Evolutionary conservation across 1,284 basidiomycete genomes (phyloP).

Genomic region (Heterobasidion parviporum): DNA sequence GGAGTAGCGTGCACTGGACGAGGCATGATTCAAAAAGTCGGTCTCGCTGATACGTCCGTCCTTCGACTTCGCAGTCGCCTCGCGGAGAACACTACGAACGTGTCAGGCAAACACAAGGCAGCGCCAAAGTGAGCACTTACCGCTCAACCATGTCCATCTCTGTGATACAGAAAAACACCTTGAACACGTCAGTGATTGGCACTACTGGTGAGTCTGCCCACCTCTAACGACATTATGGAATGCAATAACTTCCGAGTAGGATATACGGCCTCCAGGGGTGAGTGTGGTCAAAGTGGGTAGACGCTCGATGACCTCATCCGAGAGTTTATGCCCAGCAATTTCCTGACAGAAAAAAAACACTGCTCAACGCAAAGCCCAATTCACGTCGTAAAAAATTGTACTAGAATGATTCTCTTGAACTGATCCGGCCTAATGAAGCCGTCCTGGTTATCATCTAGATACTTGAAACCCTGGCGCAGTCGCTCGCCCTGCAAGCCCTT

Average conservation of each 20-base stretch:
- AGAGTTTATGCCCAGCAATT: constrained; percentile 92
- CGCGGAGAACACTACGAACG: constrained; percentile 60
- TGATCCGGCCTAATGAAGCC: constrained; percentile 89
- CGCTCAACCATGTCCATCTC: constrained; percentile 96
- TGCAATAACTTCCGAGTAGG: constrained; percentile 91
- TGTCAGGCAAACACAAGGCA: not conserved
- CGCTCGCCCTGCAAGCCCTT: constrained; percentile 95
- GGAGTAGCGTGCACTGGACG: constrained; percentile 77
- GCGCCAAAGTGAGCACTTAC: constrained; percentile 26
- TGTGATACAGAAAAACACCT: constrained; percentile 19
- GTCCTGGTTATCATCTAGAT: constrained; percentile 81
- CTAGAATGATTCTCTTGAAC: constrained; percentile 89
- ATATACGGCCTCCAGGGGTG: constrained; percentile 81
- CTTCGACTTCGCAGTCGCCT: constrained; percentile 82
- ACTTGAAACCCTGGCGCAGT: constrained; percentile 87
- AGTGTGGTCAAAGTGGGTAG: constrained; percentile 85
- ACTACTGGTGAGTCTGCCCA: constrained; percentile 23
- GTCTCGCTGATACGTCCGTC: constrained; percentile 87
- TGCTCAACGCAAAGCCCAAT: not conserved
- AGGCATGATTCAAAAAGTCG: constrained; percentile 72
- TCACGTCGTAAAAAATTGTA: constrained; percentile 25
- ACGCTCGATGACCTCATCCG: constrained; percentile 82
- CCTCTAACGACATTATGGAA: constrained; percentile 91
- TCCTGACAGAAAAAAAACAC: constrained; percentile 44
- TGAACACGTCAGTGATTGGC: constrained; percentile 3